Evolutionary conservation across 1,284 basidiomycete species (phyloP), one percentile per base, ranked within the genome.

Genomic region (Boletus putidus): DNA sequence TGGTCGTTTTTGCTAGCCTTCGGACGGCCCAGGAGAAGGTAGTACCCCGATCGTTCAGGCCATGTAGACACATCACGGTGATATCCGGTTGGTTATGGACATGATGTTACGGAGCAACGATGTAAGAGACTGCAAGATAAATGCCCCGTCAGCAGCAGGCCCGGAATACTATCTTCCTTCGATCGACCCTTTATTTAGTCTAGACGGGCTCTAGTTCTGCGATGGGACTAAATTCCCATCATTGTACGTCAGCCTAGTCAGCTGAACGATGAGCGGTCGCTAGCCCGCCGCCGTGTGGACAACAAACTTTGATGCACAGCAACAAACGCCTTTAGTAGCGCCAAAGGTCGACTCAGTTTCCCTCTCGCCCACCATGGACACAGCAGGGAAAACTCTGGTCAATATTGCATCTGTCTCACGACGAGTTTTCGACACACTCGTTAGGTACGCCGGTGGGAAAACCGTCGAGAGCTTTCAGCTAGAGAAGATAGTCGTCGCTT

Each of bases 1-100:
- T 39, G 42, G 14, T 49, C 33, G 5, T 35, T 20, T 54, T 43
- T 53, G 43, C 54, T 67, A 90, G 89, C 69, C 78, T 91, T 66
- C 82, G 89, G 68, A 91, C 89, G 49, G 88, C 89, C 49, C 75
- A 84, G 58, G 89, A 91, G 71, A 91, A 90, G 74, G 88, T 43
- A 87, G 82, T 61, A 83, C 85, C 12, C 83, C 88, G 8, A 87
- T 88, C 53, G 82, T 86, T 67, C 84, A 73, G 29, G 20, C 61
- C n/a, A 57, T 66, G 61, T 71, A 63, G 42, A 36, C 43, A n/a
- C 4, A 2, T 40, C 21, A 15, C 7, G 3, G 18, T 25, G 27
- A 35, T 39, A 18, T 33, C 40, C 6, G 16, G 37, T 45, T 55
- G 40, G 35, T 47, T 29, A 31, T 37, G n/a, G 21, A 33, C 35